Base-by-base conservation (phyloP, 1,139 yeast genomes). In the Blastobotrys raffinosifermentans region DNA sequence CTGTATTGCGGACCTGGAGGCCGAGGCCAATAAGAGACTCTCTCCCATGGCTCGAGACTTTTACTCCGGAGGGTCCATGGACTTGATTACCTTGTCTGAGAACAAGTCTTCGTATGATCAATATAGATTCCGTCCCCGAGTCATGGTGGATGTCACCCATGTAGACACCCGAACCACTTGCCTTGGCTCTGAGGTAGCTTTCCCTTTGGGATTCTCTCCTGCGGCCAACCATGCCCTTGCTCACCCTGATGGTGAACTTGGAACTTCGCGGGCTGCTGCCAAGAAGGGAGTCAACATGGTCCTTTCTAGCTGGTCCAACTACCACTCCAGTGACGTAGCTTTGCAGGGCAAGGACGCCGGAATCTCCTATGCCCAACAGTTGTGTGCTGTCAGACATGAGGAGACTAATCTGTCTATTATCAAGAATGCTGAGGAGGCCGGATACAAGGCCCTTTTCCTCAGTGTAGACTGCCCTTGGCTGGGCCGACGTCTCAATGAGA, bases 391-490 rank as follows among this genome's bases (percentile, higher is more conserved):
- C 41, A 58, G 66, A 21, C 62, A 66, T 40, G 46, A 57, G 11
- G 60, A 64, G 19, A 57, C 75, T 20, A 67, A 72, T 21, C 54
- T 63, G 27, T 51, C 58, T 8, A 66, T 73, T 26, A 70, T 76
- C 25, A 46, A 48, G 31, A 59, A 65, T 35, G 77, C 75, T 4
- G 79, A 73, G 45, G 49, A 55, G 34, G 62, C 78, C 31, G 78
- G 79, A 1, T 50, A 40, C 44, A 74, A 73, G 50, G 83, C 79
- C 0, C 59, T 77, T 16, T 73, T 76, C 44, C 69, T 77, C 32
- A 77, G 81, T 1, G 80, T 76, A 8, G 83, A 77, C 58, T 78
- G 80, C 3, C 80, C 83, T 6, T 75, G 71, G 48, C 65, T 75
- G 44, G 83, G 83, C 18, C 66, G 78, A 46, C 61, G 83, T 39